These are phyloP conservation scores for Petunia hybrid DNA, from an alignment of 305 asterid genomes.

Conservation along the genomic window DNA sequence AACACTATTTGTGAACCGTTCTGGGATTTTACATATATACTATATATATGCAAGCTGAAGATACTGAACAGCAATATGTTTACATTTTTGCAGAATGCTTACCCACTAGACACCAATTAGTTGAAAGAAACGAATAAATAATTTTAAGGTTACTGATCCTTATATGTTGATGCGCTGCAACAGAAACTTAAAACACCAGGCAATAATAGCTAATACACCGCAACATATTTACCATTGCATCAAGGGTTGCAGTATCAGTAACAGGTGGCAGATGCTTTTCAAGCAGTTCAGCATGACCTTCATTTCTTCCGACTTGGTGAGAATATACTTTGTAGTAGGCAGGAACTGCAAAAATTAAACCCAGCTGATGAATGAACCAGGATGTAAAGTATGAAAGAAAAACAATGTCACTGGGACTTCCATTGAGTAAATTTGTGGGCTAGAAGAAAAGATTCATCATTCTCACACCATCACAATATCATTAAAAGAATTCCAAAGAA, in stretches of 20 bases:
- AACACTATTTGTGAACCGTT: neutral
- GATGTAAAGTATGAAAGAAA: constrained; percentile 21
- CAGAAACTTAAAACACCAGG: neutral
- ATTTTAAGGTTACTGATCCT: neutral
- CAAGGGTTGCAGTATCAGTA: constrained; percentile 46
- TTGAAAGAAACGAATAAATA: constrained; percentile 23
- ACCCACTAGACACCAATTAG: neutral
- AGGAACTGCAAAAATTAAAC: constrained; percentile 48
- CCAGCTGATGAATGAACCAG: constrained; percentile 11
- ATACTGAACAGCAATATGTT: neutral
- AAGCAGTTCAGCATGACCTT: constrained; percentile 41
- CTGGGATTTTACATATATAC: neutral
- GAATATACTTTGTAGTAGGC: constrained; percentile 43
- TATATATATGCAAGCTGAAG: neutral
- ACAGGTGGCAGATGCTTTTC: constrained; percentile 43
- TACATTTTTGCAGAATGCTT: neutral
- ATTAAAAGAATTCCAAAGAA: neutral
- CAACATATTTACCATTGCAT: constrained; percentile 53
- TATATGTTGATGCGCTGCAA: neutral
- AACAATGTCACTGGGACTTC: neutral
- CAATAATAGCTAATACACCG: neutral
- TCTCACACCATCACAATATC: constrained; percentile 15
- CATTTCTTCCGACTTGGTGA: constrained; percentile 47
- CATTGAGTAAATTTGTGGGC: constrained; percentile 19
- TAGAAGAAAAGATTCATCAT: neutral